Evolutionary conservation across 208 protist species (phyloP).

Genomic region (Crithidia sp.): DNA sequence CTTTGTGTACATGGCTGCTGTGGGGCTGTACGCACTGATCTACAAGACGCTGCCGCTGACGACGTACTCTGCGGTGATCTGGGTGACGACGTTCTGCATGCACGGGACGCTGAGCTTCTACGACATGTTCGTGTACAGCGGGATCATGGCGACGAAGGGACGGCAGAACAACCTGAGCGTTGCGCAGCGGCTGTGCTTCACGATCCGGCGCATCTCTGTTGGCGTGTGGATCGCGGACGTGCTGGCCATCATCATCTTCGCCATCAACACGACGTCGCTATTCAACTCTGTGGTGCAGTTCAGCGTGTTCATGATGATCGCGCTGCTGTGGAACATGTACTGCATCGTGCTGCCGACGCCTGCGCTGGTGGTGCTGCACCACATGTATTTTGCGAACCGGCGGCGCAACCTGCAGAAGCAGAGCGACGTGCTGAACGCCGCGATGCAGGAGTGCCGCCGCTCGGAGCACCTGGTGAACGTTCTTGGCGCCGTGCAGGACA

Average conservation of each 20-base stretch:
- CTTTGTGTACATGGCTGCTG: conserved; percentile 44
- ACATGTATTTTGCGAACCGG: conserved; percentile 46
- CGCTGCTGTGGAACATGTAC: conserved; percentile 67
- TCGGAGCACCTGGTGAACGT: conserved; percentile 19
- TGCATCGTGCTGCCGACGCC: conserved; percentile 51
- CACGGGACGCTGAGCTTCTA: conserved; percentile 71
- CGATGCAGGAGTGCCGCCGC: conserved; percentile 33
- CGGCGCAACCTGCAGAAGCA: conserved; percentile 58
- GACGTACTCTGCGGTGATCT: conserved; percentile 46
- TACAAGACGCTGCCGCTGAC: conserved; percentile 47
- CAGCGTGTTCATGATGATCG: conserved; percentile 68
- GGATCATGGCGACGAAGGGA: conserved; percentile 65
- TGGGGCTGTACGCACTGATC: conserved; percentile 47
- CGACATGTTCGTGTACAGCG: conserved; percentile 66
- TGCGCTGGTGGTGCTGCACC: conserved; percentile 55
- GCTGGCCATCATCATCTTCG: conserved; percentile 57
- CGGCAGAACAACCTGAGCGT: conserved; percentile 67
- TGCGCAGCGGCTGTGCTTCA: conserved; percentile 67
- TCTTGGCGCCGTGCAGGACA: conserved; percentile 41
- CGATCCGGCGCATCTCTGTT: conserved; percentile 40
- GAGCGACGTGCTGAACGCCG: conserved; percentile 43
- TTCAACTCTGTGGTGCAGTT: conserved; percentile 55
- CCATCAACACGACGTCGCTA: conserved; percentile 57
- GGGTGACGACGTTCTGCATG: conserved; percentile 62
- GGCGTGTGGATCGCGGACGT: conserved; percentile 55